Percentiles rank a stretch among this genome's conserved stretches.
Conservation (phyloP, 1,284 basidiomycete species). For the Lentinula novae-zelandiae region DNA sequence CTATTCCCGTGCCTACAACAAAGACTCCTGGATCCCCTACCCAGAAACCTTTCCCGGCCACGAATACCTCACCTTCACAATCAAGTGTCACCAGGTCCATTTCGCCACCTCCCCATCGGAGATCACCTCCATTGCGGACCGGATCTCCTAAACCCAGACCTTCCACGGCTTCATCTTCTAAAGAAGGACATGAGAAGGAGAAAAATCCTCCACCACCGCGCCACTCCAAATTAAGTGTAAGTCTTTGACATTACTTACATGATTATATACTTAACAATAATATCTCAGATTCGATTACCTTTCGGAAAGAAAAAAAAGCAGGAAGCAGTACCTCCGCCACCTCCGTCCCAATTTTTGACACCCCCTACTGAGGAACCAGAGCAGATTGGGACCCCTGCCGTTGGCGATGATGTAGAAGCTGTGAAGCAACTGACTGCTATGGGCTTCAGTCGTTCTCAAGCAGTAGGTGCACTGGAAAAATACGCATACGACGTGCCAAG, state of each 20-base stretch:
- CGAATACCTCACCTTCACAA: constrained; percentile 29
- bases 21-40: constrained; percentile 20
- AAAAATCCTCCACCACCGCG: constrained; percentile 43
- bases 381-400: constrained; percentile 44
- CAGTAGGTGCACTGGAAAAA: constrained; percentile 71
- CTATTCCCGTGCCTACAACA: constrained; percentile 17
- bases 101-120: constrained; percentile 25
- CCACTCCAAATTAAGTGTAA: constrained; percentile 72
- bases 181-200: constrained; percentile 46
- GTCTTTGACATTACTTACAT: constrained; percentile 25
- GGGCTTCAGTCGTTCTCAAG: constrained; percentile 81
- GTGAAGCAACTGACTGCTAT: constrained; percentile 77
- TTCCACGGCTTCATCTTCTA: constrained; percentile 45
- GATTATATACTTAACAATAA: constrained; percentile 9
- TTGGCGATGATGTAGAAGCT: constrained; percentile 71
- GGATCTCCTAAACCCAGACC: constrained; percentile 47
- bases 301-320: constrained; percentile 72
- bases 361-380: constrained; percentile 48
- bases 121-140: constrained; percentile 48
- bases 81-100: constrained; percentile 31
- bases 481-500: constrained; percentile 71
- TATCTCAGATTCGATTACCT: constrained; percentile 64
- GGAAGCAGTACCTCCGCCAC: constrained; percentile 40
- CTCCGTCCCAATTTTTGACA: constrained; percentile 38
- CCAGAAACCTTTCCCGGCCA: constrained; percentile 31